Evolutionary conservation across 2,329 filamentous ascomycete genomes (phyloP).

Genomic region (Hypoxylon sp.): DNA sequence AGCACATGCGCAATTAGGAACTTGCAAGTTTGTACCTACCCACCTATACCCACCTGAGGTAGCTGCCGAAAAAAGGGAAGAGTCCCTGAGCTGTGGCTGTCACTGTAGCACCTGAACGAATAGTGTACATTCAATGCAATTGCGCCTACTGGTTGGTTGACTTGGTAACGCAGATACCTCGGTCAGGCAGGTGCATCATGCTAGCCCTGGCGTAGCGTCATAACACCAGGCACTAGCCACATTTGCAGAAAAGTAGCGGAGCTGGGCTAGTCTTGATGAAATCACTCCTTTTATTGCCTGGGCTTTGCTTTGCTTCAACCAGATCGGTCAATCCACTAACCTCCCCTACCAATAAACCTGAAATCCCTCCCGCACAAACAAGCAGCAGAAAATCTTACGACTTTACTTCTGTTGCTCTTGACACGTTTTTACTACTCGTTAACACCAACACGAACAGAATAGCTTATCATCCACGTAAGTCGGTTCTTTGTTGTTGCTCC

Average conservation of each 20-base stretch:
- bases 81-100: slow-evolving; percentile 10
- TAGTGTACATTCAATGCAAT: not conserved
- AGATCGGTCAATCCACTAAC: slow-evolving; percentile 42
- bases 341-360: slow-evolving; percentile 39
- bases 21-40: not conserved
- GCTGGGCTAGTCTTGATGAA: slow-evolving; percentile 40
- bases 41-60: not conserved
- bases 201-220: slow-evolving; percentile 39
- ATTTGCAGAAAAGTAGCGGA: slow-evolving; percentile 30
- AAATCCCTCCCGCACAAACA: slow-evolving; percentile 40
- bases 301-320: slow-evolving; percentile 34
- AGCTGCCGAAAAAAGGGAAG: not conserved
- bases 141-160: slow-evolving; percentile 10
- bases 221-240: slow-evolving; percentile 37
- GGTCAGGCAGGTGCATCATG: slow-evolving; percentile 39
- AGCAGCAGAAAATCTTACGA: slow-evolving; percentile 26
- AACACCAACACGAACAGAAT: not conserved
- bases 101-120: slow-evolving; percentile 3
- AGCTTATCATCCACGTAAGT: slow-evolving; percentile 30
- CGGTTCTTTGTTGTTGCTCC: slow-evolving; percentile 5
- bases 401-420: slow-evolving; percentile 24
- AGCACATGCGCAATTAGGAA: slow-evolving; percentile 1
- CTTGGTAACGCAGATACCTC: slow-evolving; percentile 1
- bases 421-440: not conserved
- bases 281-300: slow-evolving; percentile 41